Evolutionary conservation across 2,329 filamentous ascomycete genomes (phyloP).

Genomic region (Aaosphaeria arxii): DNA sequence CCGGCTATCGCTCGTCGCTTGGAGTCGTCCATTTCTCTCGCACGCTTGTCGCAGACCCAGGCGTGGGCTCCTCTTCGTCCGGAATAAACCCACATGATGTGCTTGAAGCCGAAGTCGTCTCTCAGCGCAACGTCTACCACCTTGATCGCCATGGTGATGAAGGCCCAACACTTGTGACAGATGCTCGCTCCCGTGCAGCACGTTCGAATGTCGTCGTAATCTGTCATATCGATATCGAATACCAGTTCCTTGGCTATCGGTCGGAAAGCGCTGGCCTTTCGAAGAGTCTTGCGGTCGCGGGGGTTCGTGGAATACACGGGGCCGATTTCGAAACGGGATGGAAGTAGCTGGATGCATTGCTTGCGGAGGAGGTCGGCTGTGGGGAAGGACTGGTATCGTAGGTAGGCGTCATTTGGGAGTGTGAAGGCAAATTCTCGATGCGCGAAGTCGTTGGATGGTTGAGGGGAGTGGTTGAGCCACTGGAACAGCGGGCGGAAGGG

Average conservation of each 20-base stretch:
- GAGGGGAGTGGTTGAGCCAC: conserved; percentile 93
- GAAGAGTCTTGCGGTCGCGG: conserved; percentile 83
- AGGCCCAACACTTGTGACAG: conserved; percentile 91
- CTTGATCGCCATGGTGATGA: conserved; percentile 97
- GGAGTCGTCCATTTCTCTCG: conserved; percentile 79
- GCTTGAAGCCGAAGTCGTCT: conserved; percentile 94
- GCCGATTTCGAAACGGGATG: conserved; percentile 95
- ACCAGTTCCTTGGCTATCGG: conserved; percentile 91
- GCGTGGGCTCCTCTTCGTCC: conserved; percentile 95
- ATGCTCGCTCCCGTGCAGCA: conserved; percentile 94
- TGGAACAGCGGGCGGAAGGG: conserved; percentile 94
- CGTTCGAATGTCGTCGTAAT: conserved; percentile 95
- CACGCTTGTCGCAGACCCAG: conserved; percentile 93
- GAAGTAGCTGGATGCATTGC: conserved; percentile 83
- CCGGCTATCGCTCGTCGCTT: conserved; percentile 81
- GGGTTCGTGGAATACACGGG: conserved; percentile 96
- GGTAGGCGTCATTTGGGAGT: conserved; percentile 85
- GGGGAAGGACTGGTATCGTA: conserved; percentile 82
- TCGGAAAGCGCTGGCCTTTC: conserved; percentile 77
- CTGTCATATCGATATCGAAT: conserved; percentile 99
- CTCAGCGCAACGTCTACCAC: conserved; percentile 82
- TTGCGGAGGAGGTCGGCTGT: conserved; percentile 76
- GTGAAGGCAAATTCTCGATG: conserved; percentile 97
- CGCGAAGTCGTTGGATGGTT: conserved; percentile 80
- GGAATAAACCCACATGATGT: conserved; percentile 98